Evolutionary conservation across 805 yeast species (phyloP).

Genomic region (Cyberlindnera lachancei): DNA sequence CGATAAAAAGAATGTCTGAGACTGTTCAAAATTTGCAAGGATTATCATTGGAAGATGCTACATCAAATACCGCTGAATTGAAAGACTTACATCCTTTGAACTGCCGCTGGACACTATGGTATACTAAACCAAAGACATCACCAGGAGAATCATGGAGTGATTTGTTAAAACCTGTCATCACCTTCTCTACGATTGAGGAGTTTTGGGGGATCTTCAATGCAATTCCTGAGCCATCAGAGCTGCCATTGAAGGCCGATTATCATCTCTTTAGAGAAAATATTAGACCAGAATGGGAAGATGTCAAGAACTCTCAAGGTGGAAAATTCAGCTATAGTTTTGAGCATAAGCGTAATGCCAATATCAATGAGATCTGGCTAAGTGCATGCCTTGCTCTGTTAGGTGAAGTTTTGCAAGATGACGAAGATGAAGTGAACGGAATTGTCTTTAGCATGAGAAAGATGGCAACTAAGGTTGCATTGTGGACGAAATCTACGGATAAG

Average conservation of each 20-base stretch:
- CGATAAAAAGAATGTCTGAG: no score
- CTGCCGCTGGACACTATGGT: slow-evolving; percentile 94
- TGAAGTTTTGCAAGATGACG: slow-evolving; percentile 78
- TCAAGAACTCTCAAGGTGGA: slow-evolving; percentile 81
- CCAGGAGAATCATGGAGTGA: slow-evolving; percentile 81
- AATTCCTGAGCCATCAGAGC: slow-evolving; percentile 82
- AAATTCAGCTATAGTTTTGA: slow-evolving; percentile 82
- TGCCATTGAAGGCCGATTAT: slow-evolving; percentile 89
- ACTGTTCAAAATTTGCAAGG: no score
- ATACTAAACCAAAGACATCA: slow-evolving; percentile 85
- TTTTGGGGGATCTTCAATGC: slow-evolving; percentile 97
- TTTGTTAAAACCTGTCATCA: slow-evolving; percentile 83
- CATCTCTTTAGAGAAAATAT: slow-evolving; percentile 90
- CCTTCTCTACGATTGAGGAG: slow-evolving; percentile 89
- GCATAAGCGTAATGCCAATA: slow-evolving; percentile 47
- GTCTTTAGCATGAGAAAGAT: slow-evolving; percentile 82
- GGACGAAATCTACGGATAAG: slow-evolving; percentile 78
- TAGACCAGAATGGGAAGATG: slow-evolving; percentile 98
- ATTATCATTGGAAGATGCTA: no score
- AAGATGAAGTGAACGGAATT: slow-evolving; percentile 86
- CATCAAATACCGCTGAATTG: slow-evolving; percentile 24
- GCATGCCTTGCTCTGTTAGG: slow-evolving; percentile 86
- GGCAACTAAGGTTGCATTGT: slow-evolving; percentile 77
- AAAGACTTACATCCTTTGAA: slow-evolving; percentile 69
- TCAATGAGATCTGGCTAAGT: slow-evolving; percentile 89